Conservation (phyloP, 2,329 filamentous ascomycete genomes). For the Xylaria sp. region DNA sequence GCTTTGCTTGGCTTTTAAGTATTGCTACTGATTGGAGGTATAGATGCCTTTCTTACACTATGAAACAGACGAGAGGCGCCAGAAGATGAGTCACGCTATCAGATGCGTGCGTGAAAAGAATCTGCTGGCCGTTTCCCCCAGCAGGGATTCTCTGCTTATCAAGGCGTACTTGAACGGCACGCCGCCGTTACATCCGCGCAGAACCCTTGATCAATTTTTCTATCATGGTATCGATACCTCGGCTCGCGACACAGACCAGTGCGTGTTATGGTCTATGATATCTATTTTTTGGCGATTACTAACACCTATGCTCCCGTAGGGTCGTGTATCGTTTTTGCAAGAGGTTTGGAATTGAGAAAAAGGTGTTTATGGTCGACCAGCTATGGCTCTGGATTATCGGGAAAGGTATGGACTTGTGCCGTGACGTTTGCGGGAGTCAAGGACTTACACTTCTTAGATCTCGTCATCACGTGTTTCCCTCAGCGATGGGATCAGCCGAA, state of each 20-base stretch:
- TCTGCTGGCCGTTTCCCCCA: constrained; percentile 43
- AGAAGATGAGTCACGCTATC: constrained; percentile 66
- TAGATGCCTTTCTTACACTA: constrained; percentile 74
- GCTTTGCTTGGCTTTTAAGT: background rate
- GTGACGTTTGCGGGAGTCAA: background rate
- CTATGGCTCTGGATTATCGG: constrained; percentile 73
- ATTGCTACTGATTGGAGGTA: constrained; percentile 33
- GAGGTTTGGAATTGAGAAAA: constrained; percentile 56
- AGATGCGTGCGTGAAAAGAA: constrained; percentile 47
- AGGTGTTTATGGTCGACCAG: constrained; percentile 76
- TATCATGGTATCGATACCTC: constrained; percentile 72
- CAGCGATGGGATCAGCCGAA: constrained; percentile 68
- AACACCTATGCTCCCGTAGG: constrained; percentile 13
- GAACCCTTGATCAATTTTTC: constrained; percentile 73
- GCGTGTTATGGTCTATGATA: background rate
- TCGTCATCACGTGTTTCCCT: constrained; percentile 69
- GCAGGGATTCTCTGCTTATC: constrained; percentile 58
- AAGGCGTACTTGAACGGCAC: constrained; percentile 58
- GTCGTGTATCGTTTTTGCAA: constrained; percentile 69
- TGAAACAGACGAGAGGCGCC: constrained; percentile 64
- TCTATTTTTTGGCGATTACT: background rate
- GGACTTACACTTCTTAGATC: constrained; percentile 51
- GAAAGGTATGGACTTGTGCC: constrained; percentile 43
- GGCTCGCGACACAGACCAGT: constrained; percentile 67
- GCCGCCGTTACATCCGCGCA: constrained; percentile 65